Base-by-base conservation (phyloP, 768 basidiomycete species). In the Kwoniella mangroviensis region DNA sequence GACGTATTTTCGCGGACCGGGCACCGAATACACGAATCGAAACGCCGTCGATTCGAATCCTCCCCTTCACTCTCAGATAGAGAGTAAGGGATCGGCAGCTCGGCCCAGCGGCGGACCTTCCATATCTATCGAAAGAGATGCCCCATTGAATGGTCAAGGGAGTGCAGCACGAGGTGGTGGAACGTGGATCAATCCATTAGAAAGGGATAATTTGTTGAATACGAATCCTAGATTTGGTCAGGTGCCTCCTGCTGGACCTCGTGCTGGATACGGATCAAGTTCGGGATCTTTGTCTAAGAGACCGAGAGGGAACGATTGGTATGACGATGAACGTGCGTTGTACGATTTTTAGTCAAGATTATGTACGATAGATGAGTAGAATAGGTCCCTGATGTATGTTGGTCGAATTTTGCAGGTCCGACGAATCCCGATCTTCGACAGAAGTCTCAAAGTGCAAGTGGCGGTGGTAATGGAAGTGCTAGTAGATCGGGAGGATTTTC, bases 1-100 rank as follows among this genome's bases (percentile, higher is more conserved):
- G 28, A 17, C 72, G 70, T 72, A 63, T 78, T 78, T 78, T 78
- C 76, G 55, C n/a, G 65, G 34, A 54, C 76, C 76, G 74, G 71
- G 63, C 76, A 70, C 64, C 74, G 74, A 43, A 67, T 70, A 58
- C 65, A 70, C 69, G 69, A 71, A 63, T 75, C 76, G 69, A 70
- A 70, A 58, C 74, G 74, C 67, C 70, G 63, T 56, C 67, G 75
- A 70, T 49, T 76, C 73, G 70, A 49, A 49, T 65, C 67, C 17
- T 60, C 67, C 63, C 62, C 67, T 19, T 63, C 60, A 40, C 12
- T 21, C 22, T 62, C 41, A 41, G 54, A 66, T 22, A 56, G 24
- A 63, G 41, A 63, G 51, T 42, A 63, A 43, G 62, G 51, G 15
- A 55, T 21, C 62, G 68, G 68, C 63, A 11, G 68, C 45, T 42